Conservation (phyloP, 2,329 filamentous ascomycete genomes). For the Penicillium aurantiogriseum region DNA sequence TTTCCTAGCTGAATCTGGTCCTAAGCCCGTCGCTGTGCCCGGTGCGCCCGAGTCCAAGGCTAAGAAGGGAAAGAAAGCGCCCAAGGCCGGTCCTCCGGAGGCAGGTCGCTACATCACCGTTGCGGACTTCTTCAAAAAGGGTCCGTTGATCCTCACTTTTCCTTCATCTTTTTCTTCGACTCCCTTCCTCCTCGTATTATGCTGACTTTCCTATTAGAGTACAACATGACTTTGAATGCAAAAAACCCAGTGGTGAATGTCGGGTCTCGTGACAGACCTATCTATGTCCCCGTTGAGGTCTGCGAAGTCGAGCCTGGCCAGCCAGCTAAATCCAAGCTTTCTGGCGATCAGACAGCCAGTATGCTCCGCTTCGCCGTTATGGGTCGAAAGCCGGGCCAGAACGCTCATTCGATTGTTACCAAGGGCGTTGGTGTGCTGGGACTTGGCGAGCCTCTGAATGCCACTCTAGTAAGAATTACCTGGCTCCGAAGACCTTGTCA, state of each 20-base stretch:
- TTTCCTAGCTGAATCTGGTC: slow-evolving; percentile 42
- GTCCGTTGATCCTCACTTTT: slow-evolving; percentile 30
- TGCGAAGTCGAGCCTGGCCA: slow-evolving; percentile 66
- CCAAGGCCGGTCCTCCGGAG: slow-evolving; percentile 31
- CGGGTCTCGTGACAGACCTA: slow-evolving; percentile 56
- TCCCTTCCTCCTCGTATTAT: background rate
- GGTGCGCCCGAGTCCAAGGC: slow-evolving; percentile 16
- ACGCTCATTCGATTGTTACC: slow-evolving; percentile 64
- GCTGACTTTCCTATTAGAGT: slow-evolving; percentile 24
- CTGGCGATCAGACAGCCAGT: slow-evolving; percentile 57
- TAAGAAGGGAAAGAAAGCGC: slow-evolving; percentile 31
- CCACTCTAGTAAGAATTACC: slow-evolving; percentile 44
- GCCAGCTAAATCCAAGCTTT: slow-evolving; percentile 59
- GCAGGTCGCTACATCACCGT: slow-evolving; percentile 52
- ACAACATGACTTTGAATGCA: slow-evolving; percentile 36
- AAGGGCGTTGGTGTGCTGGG: slow-evolving; percentile 57
- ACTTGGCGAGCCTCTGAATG: slow-evolving; percentile 48
- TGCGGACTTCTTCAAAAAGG: slow-evolving; percentile 49
- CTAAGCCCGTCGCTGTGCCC: slow-evolving; percentile 12
- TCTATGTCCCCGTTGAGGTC: slow-evolving; percentile 66
- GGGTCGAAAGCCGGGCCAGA: slow-evolving; percentile 59
- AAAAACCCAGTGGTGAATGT: slow-evolving; percentile 65
- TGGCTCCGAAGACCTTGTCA: slow-evolving; percentile 20
- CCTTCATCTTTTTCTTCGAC: background rate
- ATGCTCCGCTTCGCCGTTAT: slow-evolving; percentile 72